A percentile compares a stretch with the other conserved stretches of the same genome.
phyloP scores from a whole-genome alignment of 352 stramenopile genomes.

The Aphanomyces euteiches region DNA sequence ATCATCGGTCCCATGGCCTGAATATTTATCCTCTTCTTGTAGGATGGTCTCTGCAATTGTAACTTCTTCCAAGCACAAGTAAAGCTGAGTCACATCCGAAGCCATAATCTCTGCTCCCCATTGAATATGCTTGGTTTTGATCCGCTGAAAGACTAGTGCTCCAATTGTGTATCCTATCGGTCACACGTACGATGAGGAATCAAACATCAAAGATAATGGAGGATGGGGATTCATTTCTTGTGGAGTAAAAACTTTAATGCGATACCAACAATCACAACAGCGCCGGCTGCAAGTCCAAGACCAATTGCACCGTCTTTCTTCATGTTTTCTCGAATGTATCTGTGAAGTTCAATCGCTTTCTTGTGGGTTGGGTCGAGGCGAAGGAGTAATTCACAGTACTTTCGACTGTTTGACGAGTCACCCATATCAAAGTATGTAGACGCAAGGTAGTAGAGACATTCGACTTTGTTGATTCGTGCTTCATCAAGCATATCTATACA shows the following conservation, averaged over 20 bases:
- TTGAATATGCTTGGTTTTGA: too few species aligned
- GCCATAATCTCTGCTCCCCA: too few species aligned
- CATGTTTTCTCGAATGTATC: slow-evolving; percentile 18
- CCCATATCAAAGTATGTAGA: slow-evolving; percentile 21
- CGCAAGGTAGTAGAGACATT: slow-evolving; percentile 19
- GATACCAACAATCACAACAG: slow-evolving; percentile 20
- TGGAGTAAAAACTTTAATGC: slow-evolving; percentile 28
- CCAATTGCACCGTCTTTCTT: slow-evolving; percentile 21
- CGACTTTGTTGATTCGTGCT: slow-evolving; percentile 22
- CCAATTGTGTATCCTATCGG: background rate
- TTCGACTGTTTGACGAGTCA: slow-evolving; percentile 21
- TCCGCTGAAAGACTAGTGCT: too few species aligned
- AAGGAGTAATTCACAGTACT: slow-evolving; percentile 22
- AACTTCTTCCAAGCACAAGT: slow-evolving; percentile 50
- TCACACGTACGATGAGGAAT: background rate
- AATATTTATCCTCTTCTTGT: background rate
- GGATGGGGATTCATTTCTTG: slow-evolving; percentile 10
- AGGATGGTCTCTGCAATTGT: slow-evolving; percentile 87
- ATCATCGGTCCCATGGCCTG: background rate
- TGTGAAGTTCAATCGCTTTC: slow-evolving; percentile 26
- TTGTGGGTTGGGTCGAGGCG: slow-evolving; percentile 25
- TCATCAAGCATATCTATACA: slow-evolving; percentile 26
- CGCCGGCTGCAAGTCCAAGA: slow-evolving; percentile 12
- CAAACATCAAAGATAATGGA: background rate
- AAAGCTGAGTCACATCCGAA: too few species aligned